Percentiles rank a stretch among this genome's conserved stretches.
Evolutionary conservation across 257 asterid species (phyloP).

Genomic region (Catharanthus roseus): DNA sequence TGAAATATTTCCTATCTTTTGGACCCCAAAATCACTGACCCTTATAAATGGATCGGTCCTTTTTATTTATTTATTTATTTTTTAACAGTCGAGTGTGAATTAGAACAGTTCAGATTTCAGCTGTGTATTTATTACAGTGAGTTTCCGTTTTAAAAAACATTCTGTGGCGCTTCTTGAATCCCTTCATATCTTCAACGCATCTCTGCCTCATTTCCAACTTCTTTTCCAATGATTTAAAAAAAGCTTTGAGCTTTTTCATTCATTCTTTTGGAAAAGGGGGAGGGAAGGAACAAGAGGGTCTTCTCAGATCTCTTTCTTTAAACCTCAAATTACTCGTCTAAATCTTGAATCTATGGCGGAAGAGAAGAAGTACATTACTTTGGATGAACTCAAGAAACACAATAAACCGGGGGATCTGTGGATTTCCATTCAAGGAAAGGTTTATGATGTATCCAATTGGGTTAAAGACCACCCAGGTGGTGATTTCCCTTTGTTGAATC

Average conservation of each 20-base stretch:
- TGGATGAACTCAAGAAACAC: slow-evolving; percentile 69
- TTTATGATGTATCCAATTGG: slow-evolving; percentile 85
- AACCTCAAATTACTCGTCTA: neutral
- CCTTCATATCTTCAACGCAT: neutral
- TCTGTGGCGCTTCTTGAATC: slow-evolving; percentile 23
- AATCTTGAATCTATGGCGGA: slow-evolving; percentile 36
- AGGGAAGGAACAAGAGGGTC: slow-evolving; percentile 9
- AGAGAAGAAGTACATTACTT: slow-evolving; percentile 46
- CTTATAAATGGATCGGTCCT: neutral
- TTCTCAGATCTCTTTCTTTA: slow-evolving; percentile 25
- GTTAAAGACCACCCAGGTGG: slow-evolving; percentile 78
- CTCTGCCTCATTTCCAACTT: neutral
- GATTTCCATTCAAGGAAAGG: slow-evolving; percentile 88
- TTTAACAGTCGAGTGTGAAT: neutral
- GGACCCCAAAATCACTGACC: neutral
- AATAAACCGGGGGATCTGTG: slow-evolving; percentile 74
- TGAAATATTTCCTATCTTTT: neutral
- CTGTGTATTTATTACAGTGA: neutral
- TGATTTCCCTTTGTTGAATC: slow-evolving; percentile 56
- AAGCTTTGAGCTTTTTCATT: neutral
- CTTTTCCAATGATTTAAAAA: slow-evolving; percentile 10
- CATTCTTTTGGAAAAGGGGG: neutral
- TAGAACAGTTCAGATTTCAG: neutral
- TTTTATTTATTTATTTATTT: no score
- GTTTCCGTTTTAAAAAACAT: neutral